A percentile compares a stretch with the other conserved stretches of the same genome.
Conservation (phyloP, 768 basidiomycete species). For the Boletellus sp. region DNA sequence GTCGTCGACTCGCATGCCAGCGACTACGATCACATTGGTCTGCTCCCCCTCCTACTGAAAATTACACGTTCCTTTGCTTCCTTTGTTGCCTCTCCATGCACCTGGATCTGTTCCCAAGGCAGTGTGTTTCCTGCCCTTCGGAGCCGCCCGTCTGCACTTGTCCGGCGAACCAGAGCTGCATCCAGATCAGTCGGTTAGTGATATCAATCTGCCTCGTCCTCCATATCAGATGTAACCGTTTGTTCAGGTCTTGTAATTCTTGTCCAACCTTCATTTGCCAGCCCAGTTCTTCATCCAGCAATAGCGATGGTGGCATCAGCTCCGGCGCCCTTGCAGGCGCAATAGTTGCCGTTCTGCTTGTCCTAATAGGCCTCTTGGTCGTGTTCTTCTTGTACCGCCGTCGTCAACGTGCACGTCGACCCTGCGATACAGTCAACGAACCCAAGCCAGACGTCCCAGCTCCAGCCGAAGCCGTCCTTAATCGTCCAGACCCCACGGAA, state of each 20-base stretch:
- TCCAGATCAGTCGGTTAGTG: conserved; percentile 57
- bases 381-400: conserved; percentile 66
- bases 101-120: conserved; percentile 37
- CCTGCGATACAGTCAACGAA: conserved; percentile 33
- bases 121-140: conserved; percentile 51
- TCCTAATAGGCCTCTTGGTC: conserved; percentile 49
- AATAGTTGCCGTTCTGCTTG: conserved; percentile 59
- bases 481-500: conserved; percentile 77
- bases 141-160: conserved; percentile 54
- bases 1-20: conserved; percentile 15
- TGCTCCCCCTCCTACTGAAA: conserved; percentile 16
- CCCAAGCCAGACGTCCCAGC: conserved; percentile 63
- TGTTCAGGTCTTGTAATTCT: conserved; percentile 50
- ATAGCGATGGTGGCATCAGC: conserved; percentile 43
- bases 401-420: conserved; percentile 41
- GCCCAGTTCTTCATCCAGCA: conserved; percentile 18
- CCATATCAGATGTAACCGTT: conserved; percentile 5
- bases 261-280: conserved; percentile 58
- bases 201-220: neutral
- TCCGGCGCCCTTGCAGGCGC: conserved; percentile 74
- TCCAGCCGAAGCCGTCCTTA: conserved; percentile 72
- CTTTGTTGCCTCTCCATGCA: conserved; percentile 27
- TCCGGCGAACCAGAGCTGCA: conserved; percentile 50
- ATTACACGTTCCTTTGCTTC: conserved; percentile 34
- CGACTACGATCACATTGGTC: conserved; percentile 17